A percentile compares a stretch with the other conserved stretches of the same genome.
Evolutionary conservation across 495 filamentous ascomycete species (phyloP).

Genomic region (Penicillium samsonianum): DNA sequence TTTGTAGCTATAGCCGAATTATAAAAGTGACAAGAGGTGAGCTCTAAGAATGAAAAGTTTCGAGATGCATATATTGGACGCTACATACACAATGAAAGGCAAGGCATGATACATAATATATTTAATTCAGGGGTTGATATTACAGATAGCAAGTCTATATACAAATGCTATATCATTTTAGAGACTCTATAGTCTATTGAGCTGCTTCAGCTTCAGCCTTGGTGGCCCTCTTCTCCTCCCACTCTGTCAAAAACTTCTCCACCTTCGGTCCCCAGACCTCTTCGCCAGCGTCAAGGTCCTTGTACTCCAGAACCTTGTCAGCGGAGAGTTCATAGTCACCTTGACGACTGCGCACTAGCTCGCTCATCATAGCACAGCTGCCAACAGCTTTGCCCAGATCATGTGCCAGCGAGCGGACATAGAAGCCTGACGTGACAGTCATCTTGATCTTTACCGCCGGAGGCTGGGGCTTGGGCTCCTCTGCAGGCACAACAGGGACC

Average conservation of each 20-base stretch:
- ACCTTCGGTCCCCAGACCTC: conserved; percentile 82
- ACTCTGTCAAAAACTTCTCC: conserved; percentile 60
- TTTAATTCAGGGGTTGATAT: background rate
- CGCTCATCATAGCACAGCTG: conserved; percentile 83
- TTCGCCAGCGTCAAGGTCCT: conserved; percentile 75
- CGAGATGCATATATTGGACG: background rate
- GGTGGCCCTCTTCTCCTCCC: conserved; percentile 48
- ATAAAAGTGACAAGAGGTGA: background rate
- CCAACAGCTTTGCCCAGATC: conserved; percentile 84
- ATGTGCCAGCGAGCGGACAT: conserved; percentile 90
- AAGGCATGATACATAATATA: background rate
- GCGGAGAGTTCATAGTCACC: conserved; percentile 66
- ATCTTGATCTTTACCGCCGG: conserved; percentile 81
- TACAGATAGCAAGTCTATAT: conserved; percentile 9
- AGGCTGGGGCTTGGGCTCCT: conserved; percentile 42
- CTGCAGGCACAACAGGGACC: conserved; percentile 8
- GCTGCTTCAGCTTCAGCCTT: conserved; percentile 21
- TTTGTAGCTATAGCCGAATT: background rate
- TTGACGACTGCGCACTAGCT: conserved; percentile 78
- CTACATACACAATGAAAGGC: background rate
- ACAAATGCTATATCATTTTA: conserved; percentile 1
- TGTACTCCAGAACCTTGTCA: conserved; percentile 77
- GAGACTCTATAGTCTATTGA: conserved; percentile 1
- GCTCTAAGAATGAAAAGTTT: background rate
- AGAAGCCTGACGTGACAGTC: conserved; percentile 95